Conservation (phyloP, 2,329 filamentous ascomycete genomes). For the Hymenoscyphus linearis region DNA sequence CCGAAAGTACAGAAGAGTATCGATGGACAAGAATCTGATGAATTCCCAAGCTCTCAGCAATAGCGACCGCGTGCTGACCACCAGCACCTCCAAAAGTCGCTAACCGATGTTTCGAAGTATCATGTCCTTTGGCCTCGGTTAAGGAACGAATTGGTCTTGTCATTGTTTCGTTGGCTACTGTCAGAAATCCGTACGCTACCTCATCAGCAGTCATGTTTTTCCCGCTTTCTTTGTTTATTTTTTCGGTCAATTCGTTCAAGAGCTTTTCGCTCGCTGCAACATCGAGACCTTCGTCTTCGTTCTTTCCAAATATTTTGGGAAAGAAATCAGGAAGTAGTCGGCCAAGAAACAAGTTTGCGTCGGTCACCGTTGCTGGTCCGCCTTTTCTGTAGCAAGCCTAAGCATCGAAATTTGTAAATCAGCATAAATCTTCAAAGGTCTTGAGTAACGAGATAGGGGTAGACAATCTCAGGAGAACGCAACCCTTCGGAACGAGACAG, state of each 20-base stretch:
- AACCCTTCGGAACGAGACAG: background rate
- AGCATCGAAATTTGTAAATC: too few relatives aligned
- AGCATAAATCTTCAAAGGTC: too few relatives aligned
- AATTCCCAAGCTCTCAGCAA: slow-evolving; percentile 77
- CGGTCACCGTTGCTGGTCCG: slow-evolving; percentile 82
- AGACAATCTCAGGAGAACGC: too few relatives aligned
- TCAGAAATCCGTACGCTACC: slow-evolving; percentile 57
- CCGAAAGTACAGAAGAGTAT: slow-evolving; percentile 82
- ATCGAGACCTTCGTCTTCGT: slow-evolving; percentile 77
- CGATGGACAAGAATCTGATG: slow-evolving; percentile 80
- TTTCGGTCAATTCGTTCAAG: slow-evolving; percentile 67
- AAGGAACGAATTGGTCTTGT: slow-evolving; percentile 81
- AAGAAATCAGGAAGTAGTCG: slow-evolving; percentile 83
- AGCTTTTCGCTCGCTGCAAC: slow-evolving; percentile 65
- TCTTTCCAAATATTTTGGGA: slow-evolving; percentile 86
- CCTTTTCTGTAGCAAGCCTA: slow-evolving; percentile 80
- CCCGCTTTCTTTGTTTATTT: slow-evolving; percentile 68
- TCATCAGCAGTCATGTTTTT: slow-evolving; percentile 62
- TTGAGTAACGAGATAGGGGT: too few relatives aligned
- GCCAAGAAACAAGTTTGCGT: slow-evolving; percentile 82
- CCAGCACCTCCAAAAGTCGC: slow-evolving; percentile 90
- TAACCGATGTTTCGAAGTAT: slow-evolving; percentile 78
- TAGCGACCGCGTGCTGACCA: slow-evolving; percentile 83
- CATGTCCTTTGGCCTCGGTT: slow-evolving; percentile 85
- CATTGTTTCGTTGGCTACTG: slow-evolving; percentile 91